Base-by-base conservation (phyloP, 305 asterid genomes). In the Salvia sclarea region DNA sequence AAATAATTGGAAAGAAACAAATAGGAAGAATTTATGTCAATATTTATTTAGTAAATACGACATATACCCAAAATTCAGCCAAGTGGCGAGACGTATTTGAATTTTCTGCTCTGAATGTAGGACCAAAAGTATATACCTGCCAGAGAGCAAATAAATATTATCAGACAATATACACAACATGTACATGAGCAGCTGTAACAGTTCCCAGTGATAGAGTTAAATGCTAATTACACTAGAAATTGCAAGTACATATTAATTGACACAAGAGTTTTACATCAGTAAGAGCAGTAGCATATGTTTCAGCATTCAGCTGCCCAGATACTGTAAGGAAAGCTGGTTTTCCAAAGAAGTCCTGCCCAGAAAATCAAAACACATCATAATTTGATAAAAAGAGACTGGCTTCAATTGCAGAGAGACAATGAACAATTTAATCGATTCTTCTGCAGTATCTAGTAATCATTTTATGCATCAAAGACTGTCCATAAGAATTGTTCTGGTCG, bases 121-220 rank as follows among this genome's bases (percentile, higher is more conserved):
- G 99, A 75, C 99, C 99, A 81, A 95, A 95, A 31, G 98, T 91
- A 83, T 95, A 95, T 58, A 95, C 96, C 99, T 91, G 88, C 74
- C 44, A 28, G 57, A 83, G 47, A 72, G 70, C 24, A 68, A 56
- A 76, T 38, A 50, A 45, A 8, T 30, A 52, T 31, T n/a, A 40
- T 75, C 57, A 78, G 66, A 71, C 44, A 58, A 70, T 28, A 61
- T 71, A 64, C 16, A 18, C 50, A 35, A 33, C 18, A 40, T 30
- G 63, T 56, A 54, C 25, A 43, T 3, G 64, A 61, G 30, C 20
- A 72, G 55, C 13, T 65, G 68, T 25, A 62, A 53, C 22, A 66
- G 62, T 68, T 62, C 20, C 66, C 58, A 68, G 52, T 6, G 50
- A 31, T 38, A 57, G 40, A 24, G 53, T 30, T n/a, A 61, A n/a